These are phyloP conservation scores for Ogataea paradorogensis DNA, from an alignment of 805 yeast species.

Conservation along the genomic window DNA sequence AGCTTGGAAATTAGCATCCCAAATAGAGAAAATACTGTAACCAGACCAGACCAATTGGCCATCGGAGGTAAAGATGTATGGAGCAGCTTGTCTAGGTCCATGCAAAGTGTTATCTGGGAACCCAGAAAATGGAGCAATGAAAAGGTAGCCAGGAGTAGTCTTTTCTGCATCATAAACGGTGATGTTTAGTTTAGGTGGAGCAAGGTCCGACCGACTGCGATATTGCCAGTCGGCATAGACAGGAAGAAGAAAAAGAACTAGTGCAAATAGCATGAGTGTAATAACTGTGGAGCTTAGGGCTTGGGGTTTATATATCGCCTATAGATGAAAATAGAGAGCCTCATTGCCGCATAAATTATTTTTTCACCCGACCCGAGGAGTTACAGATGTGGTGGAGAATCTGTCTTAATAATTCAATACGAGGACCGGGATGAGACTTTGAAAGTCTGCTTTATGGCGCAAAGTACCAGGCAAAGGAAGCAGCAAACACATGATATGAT, in stretches of 20 bases:
- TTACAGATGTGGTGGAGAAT: too few relatives aligned
- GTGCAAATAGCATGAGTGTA: not conserved
- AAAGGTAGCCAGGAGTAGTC: conserved; percentile 31
- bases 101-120: conserved; percentile 12
- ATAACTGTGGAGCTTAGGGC: not conserved
- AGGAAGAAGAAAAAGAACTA: conserved; percentile 1
- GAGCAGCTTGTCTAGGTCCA: conserved; percentile 35
- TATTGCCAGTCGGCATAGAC: conserved; percentile 33
- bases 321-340: not conserved
- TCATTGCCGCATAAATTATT: not conserved
- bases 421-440: conserved; percentile 1
- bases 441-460: conserved; percentile 1
- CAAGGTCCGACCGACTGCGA: conserved; percentile 36
- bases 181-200: conserved; percentile 35
- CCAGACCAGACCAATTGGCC: conserved; percentile 41
- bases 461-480: conserved; percentile 3
- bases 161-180: conserved; percentile 28
- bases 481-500: conserved; percentile 11
- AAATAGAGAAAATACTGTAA: conserved; percentile 32
- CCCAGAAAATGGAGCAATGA: conserved; percentile 33
- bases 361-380: conserved; percentile 1
- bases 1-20: conserved; percentile 35
- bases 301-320: too few relatives aligned
- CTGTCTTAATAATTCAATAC: not conserved
- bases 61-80: conserved; percentile 34